Evolutionary conservation across 441 rosid genomes (phyloP), one percentile per base, ranked within the genome.

Genomic region (Capsella rubella): DNA sequence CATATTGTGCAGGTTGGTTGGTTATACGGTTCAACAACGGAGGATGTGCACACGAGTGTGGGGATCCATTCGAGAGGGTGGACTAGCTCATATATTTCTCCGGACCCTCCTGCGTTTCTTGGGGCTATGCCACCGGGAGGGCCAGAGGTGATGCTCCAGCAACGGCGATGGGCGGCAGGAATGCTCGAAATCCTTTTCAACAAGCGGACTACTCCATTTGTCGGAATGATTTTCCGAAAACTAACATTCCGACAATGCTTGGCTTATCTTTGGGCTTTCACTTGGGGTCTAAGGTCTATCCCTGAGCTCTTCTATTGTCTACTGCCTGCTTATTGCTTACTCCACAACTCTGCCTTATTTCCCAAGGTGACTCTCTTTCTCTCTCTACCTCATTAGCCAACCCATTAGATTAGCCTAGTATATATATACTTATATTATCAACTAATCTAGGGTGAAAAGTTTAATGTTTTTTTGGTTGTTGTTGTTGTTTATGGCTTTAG

Each of bases 1-100:
- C 1, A 56, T 43, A 56, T 43, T 0, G 2, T 32, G 25, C 18
- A 79, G 79, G 39, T 79, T 3, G 82, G 82, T 35, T 79, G 82
- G 82, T 56, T 79, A 55, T 75, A 79, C 31, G 79, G 32, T 35
- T 74, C 82, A 32, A 75, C 65, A 1, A 5, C 73, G 1, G 82
- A 79, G 29, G 82, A 75, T 25, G 56, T 3, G 4, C 42, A 79
- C 69, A 75, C 79, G 0, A 61, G 95, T n/a, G 9, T 84, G 3
- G 64, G 8, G 39, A 88, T 93, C 59, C 96, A 93, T 29, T 11
- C 79, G 4, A 84, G 78, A 81, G 97, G 90, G 1, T 93, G 95
- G 92, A 82, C 61, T 16, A 74, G 76, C 60, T 43, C 66, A 3
- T 74, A 35, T 11, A 2, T 52, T 3, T 16, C 9, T 27, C 79